Evolutionary conservation across 1,139 yeast genomes (phyloP).

Genomic region (Diutina ranongensis): DNA sequence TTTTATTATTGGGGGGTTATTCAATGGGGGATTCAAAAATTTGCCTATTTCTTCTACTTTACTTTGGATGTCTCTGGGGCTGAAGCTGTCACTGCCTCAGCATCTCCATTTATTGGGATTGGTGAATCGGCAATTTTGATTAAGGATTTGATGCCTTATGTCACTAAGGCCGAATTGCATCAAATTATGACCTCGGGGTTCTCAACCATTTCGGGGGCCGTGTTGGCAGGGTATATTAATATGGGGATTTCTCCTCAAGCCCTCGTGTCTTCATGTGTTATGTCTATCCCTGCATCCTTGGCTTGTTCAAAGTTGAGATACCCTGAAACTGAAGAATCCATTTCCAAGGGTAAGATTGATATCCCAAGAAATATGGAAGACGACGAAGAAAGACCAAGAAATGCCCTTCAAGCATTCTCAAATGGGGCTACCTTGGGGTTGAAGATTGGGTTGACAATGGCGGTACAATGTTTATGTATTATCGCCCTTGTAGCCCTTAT

Average conservation of each 20-base stretch:
- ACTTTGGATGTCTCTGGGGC: slow-evolving; percentile 52
- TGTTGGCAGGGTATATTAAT: slow-evolving; percentile 53
- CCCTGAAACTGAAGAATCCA: slow-evolving; percentile 50
- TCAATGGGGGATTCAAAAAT: slow-evolving; percentile 53
- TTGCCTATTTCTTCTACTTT: slow-evolving; percentile 54
- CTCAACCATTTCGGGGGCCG: slow-evolving; percentile 59
- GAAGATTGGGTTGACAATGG: slow-evolving; percentile 46
- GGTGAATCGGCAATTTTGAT: slow-evolving; percentile 58
- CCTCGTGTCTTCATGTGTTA: slow-evolving; percentile 54
- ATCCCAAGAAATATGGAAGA: slow-evolving; percentile 23
- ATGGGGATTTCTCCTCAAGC: slow-evolving; percentile 58
- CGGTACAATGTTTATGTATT: slow-evolving; percentile 52
- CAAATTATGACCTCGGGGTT: slow-evolving; percentile 59
- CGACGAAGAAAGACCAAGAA: slow-evolving; percentile 34
- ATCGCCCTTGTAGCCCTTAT: slow-evolving; percentile 49
- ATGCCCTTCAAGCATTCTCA: slow-evolving; percentile 54
- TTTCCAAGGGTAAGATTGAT: slow-evolving; percentile 39
- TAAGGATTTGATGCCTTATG: slow-evolving; percentile 49
- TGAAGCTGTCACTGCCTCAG: slow-evolving; percentile 59
- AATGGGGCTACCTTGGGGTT: slow-evolving; percentile 55
- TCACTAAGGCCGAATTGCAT: slow-evolving; percentile 54
- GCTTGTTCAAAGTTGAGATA: slow-evolving; percentile 52
- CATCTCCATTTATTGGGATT: slow-evolving; percentile 59
- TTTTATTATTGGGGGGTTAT: slow-evolving; percentile 50
- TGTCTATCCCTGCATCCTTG: slow-evolving; percentile 60